Evolutionary conservation across 345 rosid genomes (phyloP).

Genomic region (Corchorus capsularis): DNA sequence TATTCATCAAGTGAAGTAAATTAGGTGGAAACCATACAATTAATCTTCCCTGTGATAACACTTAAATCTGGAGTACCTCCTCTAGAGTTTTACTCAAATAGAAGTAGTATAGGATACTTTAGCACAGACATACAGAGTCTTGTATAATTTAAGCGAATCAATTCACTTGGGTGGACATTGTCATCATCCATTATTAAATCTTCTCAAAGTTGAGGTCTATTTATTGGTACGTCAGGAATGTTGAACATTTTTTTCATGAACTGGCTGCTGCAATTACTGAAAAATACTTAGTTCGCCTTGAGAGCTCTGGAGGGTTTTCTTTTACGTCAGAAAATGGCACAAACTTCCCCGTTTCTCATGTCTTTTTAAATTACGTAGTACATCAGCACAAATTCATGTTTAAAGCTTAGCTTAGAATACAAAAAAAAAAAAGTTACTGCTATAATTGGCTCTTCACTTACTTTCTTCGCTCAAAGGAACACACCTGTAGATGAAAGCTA

Average conservation of each 20-base stretch:
- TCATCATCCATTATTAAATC: not conserved
- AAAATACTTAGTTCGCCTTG: not conserved
- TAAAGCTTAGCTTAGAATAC: not conserved
- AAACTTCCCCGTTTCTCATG: not conserved
- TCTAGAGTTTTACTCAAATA: not conserved
- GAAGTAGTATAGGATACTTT: not conserved
- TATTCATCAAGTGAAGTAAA: not conserved
- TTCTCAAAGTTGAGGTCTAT: not conserved
- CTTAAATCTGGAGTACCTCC: slow-evolving; percentile 1
- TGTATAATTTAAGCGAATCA: not conserved
- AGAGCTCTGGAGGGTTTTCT: slow-evolving; percentile 1
- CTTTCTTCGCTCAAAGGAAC: no score
- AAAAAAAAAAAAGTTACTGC: not conserved
- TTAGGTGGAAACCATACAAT: slow-evolving; percentile 5
- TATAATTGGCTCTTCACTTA: no score
- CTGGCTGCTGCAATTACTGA: slow-evolving; percentile 4
- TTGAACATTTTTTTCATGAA: not conserved
- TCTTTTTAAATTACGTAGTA: not conserved
- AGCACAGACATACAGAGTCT: not conserved
- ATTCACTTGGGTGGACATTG: not conserved
- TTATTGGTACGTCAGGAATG: not conserved
- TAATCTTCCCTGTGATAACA: not conserved
- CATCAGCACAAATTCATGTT: not conserved
- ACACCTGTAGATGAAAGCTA: no score
- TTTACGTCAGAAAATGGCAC: not conserved